Evolutionary conservation across 2,329 filamentous ascomycete genomes (phyloP), one percentile per base, ranked within the genome.

Genomic region (Colletotrichum siamense): DNA sequence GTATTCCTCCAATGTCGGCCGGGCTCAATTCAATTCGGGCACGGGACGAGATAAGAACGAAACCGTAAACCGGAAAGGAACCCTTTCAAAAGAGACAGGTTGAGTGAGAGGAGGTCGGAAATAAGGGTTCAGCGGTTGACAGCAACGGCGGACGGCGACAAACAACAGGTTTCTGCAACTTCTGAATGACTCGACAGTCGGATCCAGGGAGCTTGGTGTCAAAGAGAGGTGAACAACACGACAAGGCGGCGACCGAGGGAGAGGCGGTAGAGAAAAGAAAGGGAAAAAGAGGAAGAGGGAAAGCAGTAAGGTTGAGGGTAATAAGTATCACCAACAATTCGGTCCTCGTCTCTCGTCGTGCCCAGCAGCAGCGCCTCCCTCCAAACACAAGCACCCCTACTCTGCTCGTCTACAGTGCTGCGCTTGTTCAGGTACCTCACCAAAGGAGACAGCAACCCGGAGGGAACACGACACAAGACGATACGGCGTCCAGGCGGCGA

Each of bases 231-330:
- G 24, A 61, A 36, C 13, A 32, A 64, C 28, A 44, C 57, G 63
- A 59, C 63, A 72, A 44, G 34, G 34, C 49, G 73, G 64, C 64
- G 73, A 77, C 76, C 73, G 76, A 72, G 76, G 73, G 73, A 71
- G 59, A 69, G 63, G 76, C 73, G 69, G 76, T 70, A 44, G 26
- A 44, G 62, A 65, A 52, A 65, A 44, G 30, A 39, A 63, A 65
- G 34, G 28, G 28, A 61, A 30, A 22, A 26, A 64, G 57, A 28
- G 16, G 8, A 12, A 8, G 64, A 71, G 30, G 65, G 32, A n/a
- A 4, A 34, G 49, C 32, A 71, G 64, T 30, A 36, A 28, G 71
- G 73, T 64, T 36, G 64, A 64, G 67, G 65, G 39, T 69, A 76
- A 65, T 74, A 76, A 55, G 61, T 44, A 71, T 71, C 69, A 64